Base-by-base conservation (phyloP, 2,329 filamentous ascomycete genomes). In the Penicillium sp. region DNA sequence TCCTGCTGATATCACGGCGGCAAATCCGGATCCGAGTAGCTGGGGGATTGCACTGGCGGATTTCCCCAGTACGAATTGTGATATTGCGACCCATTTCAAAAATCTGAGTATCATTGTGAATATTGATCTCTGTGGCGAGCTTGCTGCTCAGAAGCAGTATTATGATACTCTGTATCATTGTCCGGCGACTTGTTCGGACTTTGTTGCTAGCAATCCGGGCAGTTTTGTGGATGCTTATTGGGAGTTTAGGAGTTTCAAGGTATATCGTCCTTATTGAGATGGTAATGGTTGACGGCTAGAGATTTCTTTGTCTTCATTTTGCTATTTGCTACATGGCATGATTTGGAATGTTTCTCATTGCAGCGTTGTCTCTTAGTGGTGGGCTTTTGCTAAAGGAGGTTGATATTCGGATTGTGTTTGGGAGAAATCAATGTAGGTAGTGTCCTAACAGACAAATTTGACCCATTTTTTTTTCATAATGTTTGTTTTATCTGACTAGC, bases 51-150 rank as follows among this genome's bases (percentile, higher is more conserved):
- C 87, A 0, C 64, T 82, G 7, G 85, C 86, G 1, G 86, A 89
- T 57, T 88, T 88, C 67, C 86, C 86, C 14, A 78, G 75, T 61
- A 88, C 85, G 0, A 69, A 81, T 43, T 88, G 86, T 71, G 74
- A 85, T 56, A 83, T 88, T 47, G 69, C 71, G 6, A 75, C 73
- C 4, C 84, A 87, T 64, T 88, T 88, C 69, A 76, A 71, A 51
- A 88, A 88, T 64, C 81, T 86, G 68, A 85, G 83, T 61, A 88
- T 88, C 61, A 79, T 88, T 59, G 80, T 80, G 40, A 87, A 88
- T 63, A 87, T 88, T 59, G 82, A 86, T 67, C 71, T 88, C 8
- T 88, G 86, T 60, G 86, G 86, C 0, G 69, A 80, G 38, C 76
- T 83, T 61, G 81, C 80, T 4, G 79, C 67, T 1, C 58, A 66